Evolutionary conservation across 805 yeast genomes (phyloP), one percentile per base, ranked within the genome.

Genomic region (Saitoella complicata): DNA sequence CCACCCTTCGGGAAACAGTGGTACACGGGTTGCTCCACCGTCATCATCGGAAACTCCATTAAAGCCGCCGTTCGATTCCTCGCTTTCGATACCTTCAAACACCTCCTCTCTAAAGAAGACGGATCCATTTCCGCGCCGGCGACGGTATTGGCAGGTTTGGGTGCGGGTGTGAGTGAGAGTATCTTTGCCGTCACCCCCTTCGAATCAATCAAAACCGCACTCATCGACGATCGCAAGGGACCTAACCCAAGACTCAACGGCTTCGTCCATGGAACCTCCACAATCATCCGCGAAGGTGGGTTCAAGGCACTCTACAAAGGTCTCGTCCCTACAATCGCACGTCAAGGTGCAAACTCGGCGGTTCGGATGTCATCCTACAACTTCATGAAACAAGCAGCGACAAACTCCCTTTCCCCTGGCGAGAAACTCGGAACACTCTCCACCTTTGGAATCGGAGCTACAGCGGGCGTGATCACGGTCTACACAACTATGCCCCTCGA

Each of bases 1-100:
- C 46, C 38, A 8, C 38, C 32, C 30, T 45, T 29, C 21, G 41
- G 38, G 9, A 80, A 0, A 66, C 74, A 5, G 68, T 95, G 0
- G 64, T 88, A 88, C 59, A 87, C 87, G 5, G 98, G 98, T 10
- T 88, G 97, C 67, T 94, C 95, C 1, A 95, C 96, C 0, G 84
- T 86, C 57, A 94, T 88, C 32, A 80, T 87, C 35, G 98, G 98
- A 36, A 88, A 88, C 61, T 87, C 97, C 0, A 91, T 83, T 46
- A 88, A 91, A 62, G 97, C 97, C 0, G 82, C 93, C n/a, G 88
- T 88, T 2, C 71, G 98, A 51, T 88, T 88, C 62, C 68, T 88
- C 10, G 97, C 96, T 2, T 88, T 84, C 56, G 98, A 91, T 59
- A 70, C 80, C 11, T 81, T 91, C 61, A 87, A 86, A 60, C 70